phyloP scores from a whole-genome alignment of 306 rosid species.

The Pachyrhizus erosus region DNA sequence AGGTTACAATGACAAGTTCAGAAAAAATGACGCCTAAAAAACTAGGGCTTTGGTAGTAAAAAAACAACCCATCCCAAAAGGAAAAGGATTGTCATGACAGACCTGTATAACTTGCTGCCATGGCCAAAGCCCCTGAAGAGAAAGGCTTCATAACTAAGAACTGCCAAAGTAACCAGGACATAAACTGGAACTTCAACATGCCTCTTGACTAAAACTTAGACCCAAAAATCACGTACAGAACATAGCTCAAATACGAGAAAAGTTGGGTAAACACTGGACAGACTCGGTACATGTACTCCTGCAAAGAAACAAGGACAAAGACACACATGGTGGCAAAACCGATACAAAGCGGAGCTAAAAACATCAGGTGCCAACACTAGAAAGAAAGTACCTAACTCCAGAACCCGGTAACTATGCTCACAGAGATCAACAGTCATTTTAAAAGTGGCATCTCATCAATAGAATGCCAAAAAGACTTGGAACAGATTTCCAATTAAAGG shows the following conservation, averaged over 20 bases:
- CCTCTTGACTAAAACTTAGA: slow-evolving; percentile 64
- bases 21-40: slow-evolving; percentile 61
- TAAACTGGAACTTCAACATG: slow-evolving; percentile 43
- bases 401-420: slow-evolving; percentile 58
- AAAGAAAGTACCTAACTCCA: slow-evolving; percentile 57
- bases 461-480: slow-evolving; percentile 56
- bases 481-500: slow-evolving; percentile 63
- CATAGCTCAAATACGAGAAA: slow-evolving; percentile 49
- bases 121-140: slow-evolving; percentile 69
- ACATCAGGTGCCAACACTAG: slow-evolving; percentile 57
- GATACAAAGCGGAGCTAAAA: slow-evolving; percentile 57
- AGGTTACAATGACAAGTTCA: slow-evolving; percentile 55
- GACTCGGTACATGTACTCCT: slow-evolving; percentile 43
- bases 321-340: slow-evolving; percentile 54
- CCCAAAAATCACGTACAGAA: slow-evolving; percentile 65
- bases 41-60: slow-evolving; percentile 60
- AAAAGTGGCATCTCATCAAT: slow-evolving; percentile 43
- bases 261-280: slow-evolving; percentile 55
- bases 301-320: slow-evolving; percentile 29
- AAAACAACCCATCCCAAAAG: slow-evolving; percentile 58
- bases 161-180: slow-evolving; percentile 58
- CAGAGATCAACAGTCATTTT: slow-evolving; percentile 62
- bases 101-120: slow-evolving; percentile 69
- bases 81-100: slow-evolving; percentile 72
- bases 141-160: slow-evolving; percentile 62